A percentile compares a stretch with the other conserved stretches of the same genome.
Conservation (phyloP, 169 alveolate genomes). For the Cyclospora cayetanensis region DNA sequence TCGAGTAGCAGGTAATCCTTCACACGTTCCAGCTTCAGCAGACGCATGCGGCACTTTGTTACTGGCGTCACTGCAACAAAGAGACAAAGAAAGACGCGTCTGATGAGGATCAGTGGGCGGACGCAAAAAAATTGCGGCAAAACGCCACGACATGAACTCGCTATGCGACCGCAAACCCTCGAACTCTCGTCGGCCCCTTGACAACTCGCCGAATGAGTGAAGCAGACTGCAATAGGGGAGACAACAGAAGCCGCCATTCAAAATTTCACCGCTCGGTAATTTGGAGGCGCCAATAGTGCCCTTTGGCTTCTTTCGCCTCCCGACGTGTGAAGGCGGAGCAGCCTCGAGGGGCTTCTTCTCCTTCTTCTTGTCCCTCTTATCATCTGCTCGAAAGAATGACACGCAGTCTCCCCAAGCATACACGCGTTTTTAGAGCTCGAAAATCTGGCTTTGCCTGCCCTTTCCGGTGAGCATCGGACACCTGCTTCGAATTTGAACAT, state of each 20-base stretch:
- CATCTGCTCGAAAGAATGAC: background rate
- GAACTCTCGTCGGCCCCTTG: no score
- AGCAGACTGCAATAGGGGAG: background rate
- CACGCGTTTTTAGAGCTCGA: no score
- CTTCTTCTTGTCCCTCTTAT: constrained; percentile 56
- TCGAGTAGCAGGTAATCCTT: constrained; percentile 78
- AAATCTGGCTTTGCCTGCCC: no score
- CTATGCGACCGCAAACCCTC: no score
- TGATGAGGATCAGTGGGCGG: background rate
- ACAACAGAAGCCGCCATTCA: background rate
- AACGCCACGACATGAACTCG: no score
- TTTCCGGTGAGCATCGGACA: no score
- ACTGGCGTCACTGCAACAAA: constrained; percentile 52
- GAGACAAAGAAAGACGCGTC: background rate
- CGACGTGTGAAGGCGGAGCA: constrained; percentile 78
- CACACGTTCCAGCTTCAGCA: constrained; percentile 74
- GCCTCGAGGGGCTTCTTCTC: constrained; percentile 62
- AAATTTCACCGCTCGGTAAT: constrained; percentile 38
- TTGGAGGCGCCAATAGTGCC: constrained; percentile 52
- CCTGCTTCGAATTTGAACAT: no score
- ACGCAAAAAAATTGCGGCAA: background rate
- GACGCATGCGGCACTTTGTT: constrained; percentile 76
- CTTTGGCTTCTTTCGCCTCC: constrained; percentile 73
- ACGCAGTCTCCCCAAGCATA: background rate
- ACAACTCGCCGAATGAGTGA: background rate